These are phyloP conservation scores for Suillus fuscotomentosus DNA, from an alignment of 768 basidiomycete genomes.

Conservation along the genomic window DNA sequence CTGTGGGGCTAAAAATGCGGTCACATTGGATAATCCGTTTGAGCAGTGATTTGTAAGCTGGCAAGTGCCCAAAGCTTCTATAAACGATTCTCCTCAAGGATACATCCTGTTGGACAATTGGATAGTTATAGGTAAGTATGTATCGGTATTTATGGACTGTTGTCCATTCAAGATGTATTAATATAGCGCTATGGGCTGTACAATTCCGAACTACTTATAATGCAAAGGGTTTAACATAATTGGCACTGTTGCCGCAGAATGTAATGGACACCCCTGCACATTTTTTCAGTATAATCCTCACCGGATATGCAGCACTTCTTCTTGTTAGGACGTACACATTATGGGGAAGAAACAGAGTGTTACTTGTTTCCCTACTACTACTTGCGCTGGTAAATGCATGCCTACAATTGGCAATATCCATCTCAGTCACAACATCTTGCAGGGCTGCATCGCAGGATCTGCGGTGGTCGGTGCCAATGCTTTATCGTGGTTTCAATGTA, in stretches of 20 bases:
- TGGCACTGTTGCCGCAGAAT: background rate
- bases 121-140: no score
- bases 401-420: background rate
- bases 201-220: no score
- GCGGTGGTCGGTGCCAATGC: background rate
- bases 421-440: background rate
- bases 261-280: background rate
- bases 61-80: no score
- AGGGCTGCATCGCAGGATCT: background rate
- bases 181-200: no score
- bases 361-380: background rate
- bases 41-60: no score
- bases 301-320: background rate
- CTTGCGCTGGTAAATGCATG: background rate
- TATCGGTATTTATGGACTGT: no score
- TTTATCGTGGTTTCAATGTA: background rate
- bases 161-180: no score
- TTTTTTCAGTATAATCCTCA: background rate
- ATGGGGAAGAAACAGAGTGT: background rate
- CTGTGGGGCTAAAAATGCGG: no score
- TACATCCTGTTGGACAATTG: no score
- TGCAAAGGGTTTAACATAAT: background rate
- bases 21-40: no score
- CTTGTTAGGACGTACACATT: background rate
- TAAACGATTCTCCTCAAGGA: no score